Evolutionary conservation across 257 asterid genomes (phyloP).

Genomic region (Anisodus tanguticus): DNA sequence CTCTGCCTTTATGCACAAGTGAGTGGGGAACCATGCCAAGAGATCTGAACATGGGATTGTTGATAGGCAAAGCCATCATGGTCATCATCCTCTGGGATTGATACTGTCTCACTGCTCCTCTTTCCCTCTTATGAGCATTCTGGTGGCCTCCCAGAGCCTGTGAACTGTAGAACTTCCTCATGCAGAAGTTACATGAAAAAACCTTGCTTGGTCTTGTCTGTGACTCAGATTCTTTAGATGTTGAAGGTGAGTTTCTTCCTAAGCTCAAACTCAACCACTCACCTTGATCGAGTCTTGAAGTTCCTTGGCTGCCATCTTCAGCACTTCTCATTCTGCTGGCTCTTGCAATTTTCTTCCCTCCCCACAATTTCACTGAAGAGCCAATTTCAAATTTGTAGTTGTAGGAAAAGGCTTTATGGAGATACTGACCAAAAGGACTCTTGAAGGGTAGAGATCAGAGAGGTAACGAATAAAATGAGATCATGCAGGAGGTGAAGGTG

Average conservation of each 20-base stretch:
- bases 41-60: conserved; percentile 66
- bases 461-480: conserved; percentile 50
- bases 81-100: conserved; percentile 71
- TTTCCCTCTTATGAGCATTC: conserved; percentile 95
- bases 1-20: conserved; percentile 61
- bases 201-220: conserved; percentile 60
- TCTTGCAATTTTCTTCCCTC: conserved; percentile 20
- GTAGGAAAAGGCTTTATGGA: conserved; percentile 39
- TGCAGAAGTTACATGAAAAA: conserved; percentile 93
- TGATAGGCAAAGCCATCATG: conserved; percentile 53
- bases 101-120: conserved; percentile 73
- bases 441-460: conserved; percentile 44
- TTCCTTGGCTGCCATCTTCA: conserved; percentile 41
- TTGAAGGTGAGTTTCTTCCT: conserved; percentile 51
- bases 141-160: conserved; percentile 99
- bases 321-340: conserved; percentile 48
- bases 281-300: conserved; percentile 37
- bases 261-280: conserved; percentile 79
- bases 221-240: conserved; percentile 45
- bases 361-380: conserved; percentile 24
- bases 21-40: conserved; percentile 85
- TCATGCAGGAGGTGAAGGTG: conserved; percentile 51
- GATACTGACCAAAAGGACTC: conserved; percentile 44
- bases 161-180: conserved; percentile 87
- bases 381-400: conserved; percentile 27